Evolutionary conservation across 2,329 filamentous ascomycete species (phyloP).

Genomic region (Chlorencoelia australis): DNA sequence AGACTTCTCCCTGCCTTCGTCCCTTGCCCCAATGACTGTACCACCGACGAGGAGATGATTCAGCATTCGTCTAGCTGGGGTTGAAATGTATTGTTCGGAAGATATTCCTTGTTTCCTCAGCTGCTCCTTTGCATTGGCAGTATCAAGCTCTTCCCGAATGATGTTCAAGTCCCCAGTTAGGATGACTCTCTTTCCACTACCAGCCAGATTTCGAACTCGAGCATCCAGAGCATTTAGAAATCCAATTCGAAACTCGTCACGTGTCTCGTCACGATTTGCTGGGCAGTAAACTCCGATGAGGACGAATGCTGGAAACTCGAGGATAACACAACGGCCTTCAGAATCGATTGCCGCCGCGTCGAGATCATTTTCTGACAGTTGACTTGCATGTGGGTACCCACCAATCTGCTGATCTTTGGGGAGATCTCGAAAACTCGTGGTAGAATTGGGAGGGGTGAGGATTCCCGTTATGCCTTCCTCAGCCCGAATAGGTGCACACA

Average conservation of each 20-base stretch:
- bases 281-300: slow-evolving; percentile 88
- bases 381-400: slow-evolving; percentile 66
- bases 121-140: slow-evolving; percentile 60
- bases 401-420: slow-evolving; percentile 70
- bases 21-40: slow-evolving; percentile 53
- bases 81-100: slow-evolving; percentile 61
- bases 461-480: slow-evolving; percentile 90
- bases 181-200: slow-evolving; percentile 74
- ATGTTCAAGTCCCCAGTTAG: slow-evolving; percentile 88
- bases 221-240: slow-evolving; percentile 75
- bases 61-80: slow-evolving; percentile 65
- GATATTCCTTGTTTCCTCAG: slow-evolving; percentile 61
- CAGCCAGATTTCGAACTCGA: slow-evolving; percentile 73
- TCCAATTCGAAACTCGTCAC: slow-evolving; percentile 70
- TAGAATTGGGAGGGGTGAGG: slow-evolving; percentile 62
- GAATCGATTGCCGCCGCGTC: slow-evolving; percentile 71
- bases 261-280: slow-evolving; percentile 73
- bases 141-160: slow-evolving; percentile 52
- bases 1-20: slow-evolving; percentile 58
- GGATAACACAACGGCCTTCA: slow-evolving; percentile 80
- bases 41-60: slow-evolving; percentile 77
- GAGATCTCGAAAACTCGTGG: slow-evolving; percentile 63
- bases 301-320: slow-evolving; percentile 93
- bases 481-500: slow-evolving; percentile 75
- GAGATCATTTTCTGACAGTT: slow-evolving; percentile 51